These are phyloP conservation scores for Andrographis paniculata DNA, from an alignment of 305 asterid genomes.

Conservation along the genomic window DNA sequence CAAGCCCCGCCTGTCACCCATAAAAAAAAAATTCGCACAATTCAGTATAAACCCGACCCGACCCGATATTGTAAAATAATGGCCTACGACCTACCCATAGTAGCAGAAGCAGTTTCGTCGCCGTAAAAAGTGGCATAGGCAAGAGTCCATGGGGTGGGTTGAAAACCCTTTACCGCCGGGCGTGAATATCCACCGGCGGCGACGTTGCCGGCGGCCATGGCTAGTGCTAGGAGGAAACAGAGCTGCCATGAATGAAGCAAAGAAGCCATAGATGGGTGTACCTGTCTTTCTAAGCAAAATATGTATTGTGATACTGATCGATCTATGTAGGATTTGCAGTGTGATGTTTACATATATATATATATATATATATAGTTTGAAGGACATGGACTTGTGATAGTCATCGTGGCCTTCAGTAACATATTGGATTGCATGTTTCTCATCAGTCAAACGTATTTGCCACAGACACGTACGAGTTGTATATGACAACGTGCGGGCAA, in stretches of 20 bases:
- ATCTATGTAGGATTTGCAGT: no score
- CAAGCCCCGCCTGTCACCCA: slow-evolving; percentile 67
- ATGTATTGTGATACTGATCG: not conserved
- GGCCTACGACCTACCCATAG: slow-evolving; percentile 46
- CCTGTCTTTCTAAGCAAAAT: not conserved
- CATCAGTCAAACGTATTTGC: not conserved
- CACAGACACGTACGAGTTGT: not conserved
- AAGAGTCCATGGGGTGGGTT: slow-evolving; percentile 37
- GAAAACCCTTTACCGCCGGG: not conserved
- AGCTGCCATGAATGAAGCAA: not conserved
- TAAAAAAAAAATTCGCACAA: not conserved
- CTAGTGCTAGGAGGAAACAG: not conserved
- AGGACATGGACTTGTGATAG: not conserved
- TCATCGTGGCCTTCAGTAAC: not conserved
- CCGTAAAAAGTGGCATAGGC: slow-evolving; percentile 90
- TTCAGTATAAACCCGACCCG: no score
- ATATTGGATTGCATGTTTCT: not conserved
- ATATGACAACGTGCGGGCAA: not conserved
- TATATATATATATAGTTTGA: no score
- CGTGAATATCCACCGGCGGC: not conserved
- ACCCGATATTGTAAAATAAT: no score
- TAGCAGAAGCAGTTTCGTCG: slow-evolving; percentile 65
- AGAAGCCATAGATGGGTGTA: not conserved
- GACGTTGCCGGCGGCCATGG: not conserved
- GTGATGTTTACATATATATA: not conserved